These are phyloP conservation scores for Wallacemonas rigidus DNA, from an alignment of 208 protist genomes.

Conservation along the genomic window DNA sequence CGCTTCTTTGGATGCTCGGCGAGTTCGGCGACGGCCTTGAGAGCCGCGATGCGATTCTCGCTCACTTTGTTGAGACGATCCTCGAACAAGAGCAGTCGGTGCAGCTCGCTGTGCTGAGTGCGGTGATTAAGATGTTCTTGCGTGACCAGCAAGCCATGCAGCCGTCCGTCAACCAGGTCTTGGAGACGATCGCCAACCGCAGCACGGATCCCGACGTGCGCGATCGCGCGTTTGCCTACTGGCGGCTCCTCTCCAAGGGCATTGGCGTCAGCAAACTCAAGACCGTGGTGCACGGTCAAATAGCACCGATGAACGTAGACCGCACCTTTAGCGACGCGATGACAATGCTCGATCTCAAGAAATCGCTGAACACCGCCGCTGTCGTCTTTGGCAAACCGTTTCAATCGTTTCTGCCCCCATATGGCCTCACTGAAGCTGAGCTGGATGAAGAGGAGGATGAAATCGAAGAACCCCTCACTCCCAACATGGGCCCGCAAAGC, in stretches of 20 bases:
- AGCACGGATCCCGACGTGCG: conserved; percentile 97
- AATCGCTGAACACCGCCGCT: conserved; percentile 92
- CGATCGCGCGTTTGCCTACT: conserved; percentile 99
- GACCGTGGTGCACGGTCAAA: conserved; percentile 86
- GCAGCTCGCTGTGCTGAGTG: conserved; percentile 94
- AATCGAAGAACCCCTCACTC: conserved; percentile 16
- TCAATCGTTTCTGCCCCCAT: conserved; percentile 92
- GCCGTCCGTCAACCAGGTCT: conserved; percentile 58
- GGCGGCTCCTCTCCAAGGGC: conserved; percentile 98
- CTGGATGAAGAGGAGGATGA: conserved; percentile 74
- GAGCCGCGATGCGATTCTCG: conserved; percentile 94
- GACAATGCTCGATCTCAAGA: conserved; percentile 90
- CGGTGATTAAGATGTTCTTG: conserved; percentile 99
- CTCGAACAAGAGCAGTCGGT: conserved; percentile 77
- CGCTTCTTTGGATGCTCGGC: conserved; percentile 99
- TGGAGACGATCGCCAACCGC: conserved; percentile 76
- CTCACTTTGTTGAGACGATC: conserved; percentile 96
- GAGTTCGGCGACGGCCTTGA: conserved; percentile 98
- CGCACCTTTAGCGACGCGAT: conserved; percentile 91
- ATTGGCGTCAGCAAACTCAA: conserved; percentile 95
- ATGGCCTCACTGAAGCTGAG: conserved; percentile 63
- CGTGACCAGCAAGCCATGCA: conserved; percentile 82
- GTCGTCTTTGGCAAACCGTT: conserved; percentile 97
- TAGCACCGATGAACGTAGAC: conserved; percentile 93
- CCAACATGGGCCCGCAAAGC: conserved; percentile 1